Evolutionary conservation across 192 early-diverging fungal species (phyloP), one percentile per base, ranked within the genome.

Genomic region (Coemansia sp.): DNA sequence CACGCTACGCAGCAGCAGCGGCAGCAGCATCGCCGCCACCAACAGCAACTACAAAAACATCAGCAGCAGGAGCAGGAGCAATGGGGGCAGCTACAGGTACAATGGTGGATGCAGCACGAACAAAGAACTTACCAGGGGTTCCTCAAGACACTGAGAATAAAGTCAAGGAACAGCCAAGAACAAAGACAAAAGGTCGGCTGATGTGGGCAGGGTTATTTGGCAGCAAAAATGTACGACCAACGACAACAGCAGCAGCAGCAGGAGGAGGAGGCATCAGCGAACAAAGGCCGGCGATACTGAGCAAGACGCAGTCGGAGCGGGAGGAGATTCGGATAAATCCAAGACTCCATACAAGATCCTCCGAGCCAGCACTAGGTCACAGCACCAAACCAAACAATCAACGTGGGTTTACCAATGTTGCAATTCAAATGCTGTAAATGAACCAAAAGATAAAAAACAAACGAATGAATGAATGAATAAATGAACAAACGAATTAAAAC

Each of bases 171-270:
- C 26, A 26, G 26, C 26, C 26, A 26, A 26, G 26, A 26, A 26
- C 26, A 41, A 68, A 63, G 61, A 37, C 64, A 4, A 65, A 64
- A 61, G 41, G 70, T 41, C 67, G 58, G 65, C 66, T 59, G 3
- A 16, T 61, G 22, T 76, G 79, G 79, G 56, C 60, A 9, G 74
- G 74, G 21, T 56, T 82, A 26, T 76, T 82, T 71, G 79, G 79
- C 65, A 67, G 67, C 58, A 67, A 56, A 45, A 76, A 72, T 42
- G 64, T 73, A 39, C 68, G 66, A n/a, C 63, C 65, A 37, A 56
- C 61, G 18, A 37, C 51, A 13, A 13, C 42, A 26, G 42, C 42
- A 43, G n/a, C n/a, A n/a, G n/a, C n/a, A n/a, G n/a, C n/a, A n/a
- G n/a, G n/a, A n/a, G n/a, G n/a, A n/a, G n/a, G n/a, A n/a, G 26